Evolutionary conservation across 2,329 filamentous ascomycete genomes (phyloP).

Genomic region (Epichloe gansuensis): DNA sequence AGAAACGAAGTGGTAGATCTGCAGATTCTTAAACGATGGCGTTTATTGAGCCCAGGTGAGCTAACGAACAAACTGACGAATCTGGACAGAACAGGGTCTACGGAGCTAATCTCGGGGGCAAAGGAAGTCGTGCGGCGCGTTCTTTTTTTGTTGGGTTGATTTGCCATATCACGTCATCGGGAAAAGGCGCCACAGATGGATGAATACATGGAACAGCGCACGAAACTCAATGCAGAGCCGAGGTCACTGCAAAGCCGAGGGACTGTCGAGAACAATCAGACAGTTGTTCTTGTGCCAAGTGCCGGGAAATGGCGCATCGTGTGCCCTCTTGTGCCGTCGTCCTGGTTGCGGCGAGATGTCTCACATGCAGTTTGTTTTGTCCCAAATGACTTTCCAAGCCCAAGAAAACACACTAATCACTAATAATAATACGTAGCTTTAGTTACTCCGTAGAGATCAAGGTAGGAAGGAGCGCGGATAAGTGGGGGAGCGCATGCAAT

Average conservation of each 20-base stretch:
- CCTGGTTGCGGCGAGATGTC: background rate
- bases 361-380: background rate
- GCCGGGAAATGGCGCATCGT: background rate
- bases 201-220: constrained; percentile 63
- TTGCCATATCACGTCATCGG: constrained; percentile 3
- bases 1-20: background rate
- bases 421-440: no score
- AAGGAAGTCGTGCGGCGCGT: background rate
- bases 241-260: constrained; percentile 24
- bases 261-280: background rate
- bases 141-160: background rate
- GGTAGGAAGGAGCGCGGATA: no score
- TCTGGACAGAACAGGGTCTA: background rate
- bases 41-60: background rate
- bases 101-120: background rate
- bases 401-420: no score
- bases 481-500: no score
- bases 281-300: background rate
- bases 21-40: background rate
- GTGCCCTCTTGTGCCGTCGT: background rate
- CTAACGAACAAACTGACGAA: background rate
- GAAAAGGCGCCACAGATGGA: background rate
- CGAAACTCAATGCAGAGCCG: constrained; percentile 71
- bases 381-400: no score
- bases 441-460: no score